Evolutionary conservation across 2,329 filamentous ascomycete species (phyloP), one percentile per base, ranked within the genome.

Genomic region (Alternaria panax): DNA sequence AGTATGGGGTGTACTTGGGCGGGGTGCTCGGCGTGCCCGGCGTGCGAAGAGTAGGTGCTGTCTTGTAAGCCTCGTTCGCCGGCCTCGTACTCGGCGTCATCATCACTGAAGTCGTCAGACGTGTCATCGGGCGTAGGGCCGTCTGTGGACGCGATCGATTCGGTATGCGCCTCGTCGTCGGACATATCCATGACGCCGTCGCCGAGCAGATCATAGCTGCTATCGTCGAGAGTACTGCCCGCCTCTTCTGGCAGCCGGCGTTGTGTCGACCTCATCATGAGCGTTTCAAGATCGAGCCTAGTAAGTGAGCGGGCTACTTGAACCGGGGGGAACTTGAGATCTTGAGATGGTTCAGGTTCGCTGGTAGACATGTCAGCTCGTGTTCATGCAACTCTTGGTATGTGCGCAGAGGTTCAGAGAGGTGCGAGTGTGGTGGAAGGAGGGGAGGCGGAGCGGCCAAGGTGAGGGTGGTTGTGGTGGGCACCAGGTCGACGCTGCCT

Each of bases 141-240:
- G 51, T 76, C 74, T 25, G 73, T 74, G 2, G 75, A 78, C 2
- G 76, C 73, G 30, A 79, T 66, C 8, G 76, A 78, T 40, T 72
- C 75, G 22, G 77, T 78, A 20, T 75, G 72, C 43, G 69, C 74
- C 56, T 78, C 75, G 56, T 79, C 76, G 63, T 78, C 75, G 2
- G 76, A 78, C 8, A 67, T 62, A 27, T 73, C 70, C 62, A 68
- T 68, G 27, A 73, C 54, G 45, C 69, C 70, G 28, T 75, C 74
- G 46, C 68, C 66, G 38, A 78, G 70, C 24, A 68, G 58, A 52
- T 76, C 75, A 65, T 76, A 78, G n/a, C 68, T 67, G 66, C 75
- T 78, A 24, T 77, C 75, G 30, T 76, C 74, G 27, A 77, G 68
- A n/a, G 73, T 67, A 62, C 65, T 71, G 47, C 52, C 59, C 6